Evolutionary conservation across 352 stramenopile species (phyloP), one percentile per base, ranked within the genome.

Genomic region (Pythium volutum): DNA sequence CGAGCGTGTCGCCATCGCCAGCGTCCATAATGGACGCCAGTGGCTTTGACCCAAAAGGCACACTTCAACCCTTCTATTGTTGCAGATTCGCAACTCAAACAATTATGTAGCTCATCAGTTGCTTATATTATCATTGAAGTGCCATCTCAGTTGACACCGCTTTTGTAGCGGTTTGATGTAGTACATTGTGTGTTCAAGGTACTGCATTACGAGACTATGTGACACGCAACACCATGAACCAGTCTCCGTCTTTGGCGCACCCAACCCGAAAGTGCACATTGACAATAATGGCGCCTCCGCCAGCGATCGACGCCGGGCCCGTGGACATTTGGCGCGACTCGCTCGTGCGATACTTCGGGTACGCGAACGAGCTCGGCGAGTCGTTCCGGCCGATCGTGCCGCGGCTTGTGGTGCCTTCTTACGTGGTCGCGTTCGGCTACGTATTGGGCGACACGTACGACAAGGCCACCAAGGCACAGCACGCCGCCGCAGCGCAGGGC

Each of bases 341-440:
- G 50, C 73, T 88, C n/a, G 66, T 97, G 64, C 81, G 89, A 23
- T 95, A 95, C 69, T 46, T 95, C 48, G 89, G 89, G 43, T 97
- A 97, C 60, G 78, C 89, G 46, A 97, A 97, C 62, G 89, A 96
- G 64, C 64, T 95, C 18, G 88, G 88, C 59, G 88, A 96, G 66
- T 91, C 81, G 5, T 96, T 96, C 64, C 79, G 83, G 2, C 88
- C 87, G 20, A 77, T 96, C 55, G 70, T 78, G 36, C 85, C 88
- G 31, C 64, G 63, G n/a, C 58, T 88, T 39, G 84, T 96, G 26
- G 57, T 68, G 20, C 79, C 85, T 26, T 94, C 84, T 27, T 97
- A 97, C 60, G 70, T 53, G 7, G 81, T 93, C 18, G 85, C 87
- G 12, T 91, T 96, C 46, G 84, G 75, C 6, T 97, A 97, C 58